Evolutionary conservation across 2,329 filamentous ascomycete genomes (phyloP).

Genomic region (Cercospora zeae-maydis): DNA sequence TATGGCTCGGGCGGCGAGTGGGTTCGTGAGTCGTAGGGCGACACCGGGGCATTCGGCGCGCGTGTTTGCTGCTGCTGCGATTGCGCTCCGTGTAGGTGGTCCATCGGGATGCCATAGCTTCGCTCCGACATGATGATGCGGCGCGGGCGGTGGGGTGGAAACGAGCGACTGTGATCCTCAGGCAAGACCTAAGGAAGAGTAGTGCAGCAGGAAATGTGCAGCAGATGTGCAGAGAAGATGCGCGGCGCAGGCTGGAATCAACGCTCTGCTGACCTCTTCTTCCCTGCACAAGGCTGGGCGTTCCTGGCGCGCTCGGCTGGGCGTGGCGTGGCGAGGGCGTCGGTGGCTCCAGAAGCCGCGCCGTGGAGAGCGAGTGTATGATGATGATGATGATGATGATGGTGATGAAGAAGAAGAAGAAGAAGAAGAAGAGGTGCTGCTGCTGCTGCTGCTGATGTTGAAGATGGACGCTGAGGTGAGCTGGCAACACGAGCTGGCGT

Average conservation of each 20-base stretch:
- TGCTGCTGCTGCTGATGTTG: background rate
- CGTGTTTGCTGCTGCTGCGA: slow-evolving; percentile 9
- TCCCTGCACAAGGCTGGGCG: background rate
- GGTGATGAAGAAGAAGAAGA: no score
- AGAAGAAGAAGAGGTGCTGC: no score
- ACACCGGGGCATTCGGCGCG: slow-evolving; percentile 14
- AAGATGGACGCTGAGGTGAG: background rate
- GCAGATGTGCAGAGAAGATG: background rate
- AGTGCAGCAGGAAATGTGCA: background rate
- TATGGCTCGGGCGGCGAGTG: slow-evolving; percentile 23
- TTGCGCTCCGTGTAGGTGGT: slow-evolving; percentile 15
- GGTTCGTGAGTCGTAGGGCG: slow-evolving; percentile 23
- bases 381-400: background rate
- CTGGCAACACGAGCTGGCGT: slow-evolving; percentile 1
- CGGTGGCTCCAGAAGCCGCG: background rate
- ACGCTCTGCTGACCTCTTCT: background rate
- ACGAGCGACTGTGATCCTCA: background rate
- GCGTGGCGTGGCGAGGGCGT: background rate
- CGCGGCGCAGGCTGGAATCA: background rate
- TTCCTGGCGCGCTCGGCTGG: background rate
- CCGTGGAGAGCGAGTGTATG: background rate
- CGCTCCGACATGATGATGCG: slow-evolving; percentile 21
- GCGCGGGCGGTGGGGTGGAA: background rate
- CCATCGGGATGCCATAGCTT: slow-evolving; percentile 26
- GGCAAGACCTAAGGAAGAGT: background rate